A percentile compares a stretch with the other conserved stretches of the same genome.
Evolutionary conservation across 371 early-diverging fungal genomes (phyloP).

Genomic region (Mortierella sp.): DNA sequence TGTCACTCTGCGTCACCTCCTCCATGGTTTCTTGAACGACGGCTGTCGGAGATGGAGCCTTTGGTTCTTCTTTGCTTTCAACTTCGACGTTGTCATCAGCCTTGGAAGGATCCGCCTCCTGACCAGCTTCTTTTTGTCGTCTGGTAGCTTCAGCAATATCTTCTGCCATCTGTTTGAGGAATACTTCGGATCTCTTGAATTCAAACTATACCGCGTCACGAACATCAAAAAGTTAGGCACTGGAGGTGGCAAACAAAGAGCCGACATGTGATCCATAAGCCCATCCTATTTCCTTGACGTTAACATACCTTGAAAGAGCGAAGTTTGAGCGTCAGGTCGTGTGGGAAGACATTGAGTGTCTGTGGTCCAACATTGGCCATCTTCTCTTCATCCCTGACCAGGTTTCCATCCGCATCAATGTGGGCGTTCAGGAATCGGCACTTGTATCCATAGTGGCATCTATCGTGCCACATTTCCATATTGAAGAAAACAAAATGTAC

Average conservation of each 20-base stretch:
- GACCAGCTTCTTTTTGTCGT: background rate
- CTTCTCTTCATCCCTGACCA: conserved; percentile 63
- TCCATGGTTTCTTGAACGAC: too few species aligned
- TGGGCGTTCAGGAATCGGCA: conserved; percentile 86
- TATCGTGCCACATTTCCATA: conserved; percentile 5
- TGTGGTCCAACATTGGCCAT: conserved; percentile 55
- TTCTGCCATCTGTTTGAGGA: conserved; percentile 54
- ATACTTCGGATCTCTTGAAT: conserved; percentile 59
- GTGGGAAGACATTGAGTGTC: conserved; percentile 37
- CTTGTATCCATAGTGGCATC: conserved; percentile 74
- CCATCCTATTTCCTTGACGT: too few species aligned
- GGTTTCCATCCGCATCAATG: conserved; percentile 61
- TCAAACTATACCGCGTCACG: conserved; percentile 48
- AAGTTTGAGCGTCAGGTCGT: conserved; percentile 47
- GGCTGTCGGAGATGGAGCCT: conserved; percentile 8
- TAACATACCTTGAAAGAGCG: conserved; percentile 42
- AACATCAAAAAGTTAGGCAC: too few species aligned
- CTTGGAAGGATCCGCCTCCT: too few species aligned
- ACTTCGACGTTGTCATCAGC: background rate
- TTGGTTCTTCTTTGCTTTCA: conserved; percentile 25
- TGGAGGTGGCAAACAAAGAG: background rate
- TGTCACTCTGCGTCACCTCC: conserved; percentile 30
- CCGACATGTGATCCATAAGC: background rate
- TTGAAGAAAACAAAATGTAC: background rate
- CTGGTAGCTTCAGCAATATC: conserved; percentile 52